Evolutionary conservation across 768 basidiomycete species (phyloP), one percentile per base, ranked within the genome.

Genomic region (Suillus occidentalis): DNA sequence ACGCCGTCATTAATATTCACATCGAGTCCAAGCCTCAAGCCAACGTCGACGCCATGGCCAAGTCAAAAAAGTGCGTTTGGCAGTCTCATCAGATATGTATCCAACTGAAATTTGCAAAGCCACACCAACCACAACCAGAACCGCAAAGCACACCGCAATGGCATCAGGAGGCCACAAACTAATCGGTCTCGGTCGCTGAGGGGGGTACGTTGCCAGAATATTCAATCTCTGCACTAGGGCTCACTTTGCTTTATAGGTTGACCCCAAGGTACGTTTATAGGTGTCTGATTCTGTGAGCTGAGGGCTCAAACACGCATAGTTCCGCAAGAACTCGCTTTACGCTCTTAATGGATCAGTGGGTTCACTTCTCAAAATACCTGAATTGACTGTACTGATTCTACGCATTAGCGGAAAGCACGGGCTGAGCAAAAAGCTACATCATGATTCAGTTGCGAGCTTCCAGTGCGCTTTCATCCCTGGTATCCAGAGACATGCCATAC

Each of bases 131-230:
- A 97, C 86, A 97, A 97, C 85, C 95, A 97, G 83, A 94, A 72
- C 85, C 89, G 88, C 80, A 98, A 97, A 88, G 95, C 97, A 70
- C 97, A 99, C 85, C 87, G 92, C 70, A 99, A 99, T 84, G 97
- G 96, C 75, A 97, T 98, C 84, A 94, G 91, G 83, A 87, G 84
- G 78, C 90, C 94, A 61, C 80, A 83, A 78, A 83, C 86, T 65
- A 83, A 86, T 76, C 85, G 88, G 72, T 86, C 91, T 71, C 85
- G 89, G 70, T 95, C 92, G 43, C 72, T 92, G 84, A 94, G 88
- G 83, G 96, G 95, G 86, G 97, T 98, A 85, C 68, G 94, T 90
- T 6, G 61, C 52, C 20, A 47, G 34, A 2, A 47, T 52, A 68
- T 63, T 64, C 63, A 50, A 40, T 63, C 31, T 61, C 63, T 63